Conservation (phyloP, 108 stramenopile species). For the Pseudonitzschia multistriata region DNA sequence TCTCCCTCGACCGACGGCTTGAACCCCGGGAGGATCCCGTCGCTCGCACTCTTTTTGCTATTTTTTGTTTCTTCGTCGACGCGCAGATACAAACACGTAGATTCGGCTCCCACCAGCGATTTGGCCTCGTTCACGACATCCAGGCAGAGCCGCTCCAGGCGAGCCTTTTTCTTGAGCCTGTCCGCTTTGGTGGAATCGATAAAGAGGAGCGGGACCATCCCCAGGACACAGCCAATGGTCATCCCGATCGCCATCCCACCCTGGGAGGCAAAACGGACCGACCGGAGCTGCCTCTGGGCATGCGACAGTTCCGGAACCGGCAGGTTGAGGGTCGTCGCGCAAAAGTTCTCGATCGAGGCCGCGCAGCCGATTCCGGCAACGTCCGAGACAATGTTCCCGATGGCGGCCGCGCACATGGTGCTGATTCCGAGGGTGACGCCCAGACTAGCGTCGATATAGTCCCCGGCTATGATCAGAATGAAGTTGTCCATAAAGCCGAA, state of each 20-base stretch:
- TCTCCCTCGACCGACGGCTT: conserved; percentile 35
- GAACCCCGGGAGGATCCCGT: conserved; percentile 1
- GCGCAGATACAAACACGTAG: conserved; percentile 48
- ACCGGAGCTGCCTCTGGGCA: conserved; percentile 75
- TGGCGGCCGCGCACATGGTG: conserved; percentile 95
- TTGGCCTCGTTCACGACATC: conserved; percentile 66
- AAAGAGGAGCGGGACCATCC: conserved; percentile 94
- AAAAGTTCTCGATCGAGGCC: conserved; percentile 85
- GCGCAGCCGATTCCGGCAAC: conserved; percentile 85
- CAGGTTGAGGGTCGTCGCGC: conserved; percentile 40
- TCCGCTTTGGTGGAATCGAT: conserved; percentile 48
- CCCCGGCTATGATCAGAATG: conserved; percentile 93
- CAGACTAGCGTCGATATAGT: conserved; percentile 83
- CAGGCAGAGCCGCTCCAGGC: conserved; percentile 44
- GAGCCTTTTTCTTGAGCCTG: conserved; percentile 42
- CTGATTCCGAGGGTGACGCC: conserved; percentile 91
- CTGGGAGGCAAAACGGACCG: conserved; percentile 68
- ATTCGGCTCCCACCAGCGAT: conserved; percentile 58
- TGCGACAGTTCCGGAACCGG: conserved; percentile 63
- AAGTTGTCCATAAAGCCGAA: conserved; percentile 98
- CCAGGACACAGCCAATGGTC: conserved; percentile 91
- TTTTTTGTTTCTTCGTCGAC: conserved; percentile 30
- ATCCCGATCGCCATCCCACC: conserved; percentile 86
- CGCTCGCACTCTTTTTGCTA: background rate
- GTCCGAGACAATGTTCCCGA: conserved; percentile 86